A percentile compares a stretch with the other conserved stretches of the same genome.
These are phyloP conservation scores for Didymella exigua DNA, from an alignment of 2,329 filamentous ascomycete genomes.

Conservation along the genomic window DNA sequence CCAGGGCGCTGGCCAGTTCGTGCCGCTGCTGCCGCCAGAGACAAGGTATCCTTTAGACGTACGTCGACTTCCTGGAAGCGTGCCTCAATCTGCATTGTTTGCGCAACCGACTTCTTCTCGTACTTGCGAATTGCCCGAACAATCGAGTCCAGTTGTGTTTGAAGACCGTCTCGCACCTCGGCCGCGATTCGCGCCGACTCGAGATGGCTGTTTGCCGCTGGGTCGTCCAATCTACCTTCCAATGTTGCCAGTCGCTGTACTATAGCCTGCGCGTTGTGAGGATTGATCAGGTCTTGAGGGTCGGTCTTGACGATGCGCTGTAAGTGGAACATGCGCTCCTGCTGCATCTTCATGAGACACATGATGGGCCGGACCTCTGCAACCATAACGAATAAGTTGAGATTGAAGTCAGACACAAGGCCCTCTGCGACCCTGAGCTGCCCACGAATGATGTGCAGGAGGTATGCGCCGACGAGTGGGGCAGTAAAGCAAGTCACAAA, in stretches of 20 bases:
- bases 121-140: conserved; percentile 88
- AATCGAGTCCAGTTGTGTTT: conserved; percentile 84
- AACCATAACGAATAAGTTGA: conserved; percentile 86
- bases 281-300: conserved; percentile 22
- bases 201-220: conserved; percentile 45
- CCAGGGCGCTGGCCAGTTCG: conserved; percentile 46
- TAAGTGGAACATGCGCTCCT: conserved; percentile 78
- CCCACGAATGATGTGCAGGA: conserved; percentile 79
- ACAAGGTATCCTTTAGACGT: conserved; percentile 75
- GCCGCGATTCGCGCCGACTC: conserved; percentile 50
- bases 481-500: conserved; percentile 79
- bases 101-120: conserved; percentile 82
- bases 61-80: conserved; percentile 74
- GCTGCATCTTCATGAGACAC: conserved; percentile 80
- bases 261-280: conserved; percentile 49
- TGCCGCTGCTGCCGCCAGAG: conserved; percentile 74
- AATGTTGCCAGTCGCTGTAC: conserved; percentile 70
- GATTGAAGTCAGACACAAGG: conserved; percentile 88
- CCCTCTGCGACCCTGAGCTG: conserved; percentile 86
- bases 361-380: conserved; percentile 84
- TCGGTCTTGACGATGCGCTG: conserved; percentile 68
- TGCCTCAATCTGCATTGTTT: conserved; percentile 76
- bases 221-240: conserved; percentile 62
- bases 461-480: conserved; percentile 78
- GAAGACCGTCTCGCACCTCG: conserved; percentile 69